A percentile compares a stretch with the other conserved stretches of the same genome.
Conservation (phyloP, 1,139 yeast species). For the Blastobotrys capitulatus region DNA sequence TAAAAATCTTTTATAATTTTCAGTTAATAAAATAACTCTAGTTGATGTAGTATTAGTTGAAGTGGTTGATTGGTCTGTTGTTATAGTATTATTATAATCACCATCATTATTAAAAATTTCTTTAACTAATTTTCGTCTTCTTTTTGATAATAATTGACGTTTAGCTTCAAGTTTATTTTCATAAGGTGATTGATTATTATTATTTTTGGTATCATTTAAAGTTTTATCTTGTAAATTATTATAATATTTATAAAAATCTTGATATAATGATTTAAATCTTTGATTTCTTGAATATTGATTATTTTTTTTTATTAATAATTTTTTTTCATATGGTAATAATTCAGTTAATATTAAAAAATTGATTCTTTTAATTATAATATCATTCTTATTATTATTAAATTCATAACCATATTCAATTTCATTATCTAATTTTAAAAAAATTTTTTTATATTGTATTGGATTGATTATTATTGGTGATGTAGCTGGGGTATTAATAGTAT, state of each 20-base stretch:
- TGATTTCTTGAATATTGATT: not conserved
- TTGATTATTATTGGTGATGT: not conserved
- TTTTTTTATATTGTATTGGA: not conserved
- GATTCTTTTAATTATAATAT: not conserved
- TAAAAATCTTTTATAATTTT: not conserved
- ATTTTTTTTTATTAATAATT: not conserved
- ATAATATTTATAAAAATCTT: conserved; percentile 1
- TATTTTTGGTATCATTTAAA: not conserved
- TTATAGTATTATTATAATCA: no score
- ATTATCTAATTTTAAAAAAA: not conserved
- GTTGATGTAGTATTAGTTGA: not conserved
- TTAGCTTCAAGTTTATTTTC: not conserved
- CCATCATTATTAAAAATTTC: no score
- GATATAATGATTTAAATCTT: not conserved
- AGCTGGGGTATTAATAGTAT: not conserved
- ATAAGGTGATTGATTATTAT: not conserved
- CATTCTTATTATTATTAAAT: not conserved
- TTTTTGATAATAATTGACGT: not conserved
- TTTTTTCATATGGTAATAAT: not conserved
- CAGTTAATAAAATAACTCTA: not conserved
- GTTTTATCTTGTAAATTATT: not conserved
- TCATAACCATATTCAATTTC: not conserved
- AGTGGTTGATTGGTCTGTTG: not conserved
- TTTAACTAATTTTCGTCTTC: not conserved
- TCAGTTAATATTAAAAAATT: not conserved